These are phyloP conservation scores for Aureococcus anophagefferens DNA, from an alignment of 108 stramenopile genomes.

Conservation along the genomic window DNA sequence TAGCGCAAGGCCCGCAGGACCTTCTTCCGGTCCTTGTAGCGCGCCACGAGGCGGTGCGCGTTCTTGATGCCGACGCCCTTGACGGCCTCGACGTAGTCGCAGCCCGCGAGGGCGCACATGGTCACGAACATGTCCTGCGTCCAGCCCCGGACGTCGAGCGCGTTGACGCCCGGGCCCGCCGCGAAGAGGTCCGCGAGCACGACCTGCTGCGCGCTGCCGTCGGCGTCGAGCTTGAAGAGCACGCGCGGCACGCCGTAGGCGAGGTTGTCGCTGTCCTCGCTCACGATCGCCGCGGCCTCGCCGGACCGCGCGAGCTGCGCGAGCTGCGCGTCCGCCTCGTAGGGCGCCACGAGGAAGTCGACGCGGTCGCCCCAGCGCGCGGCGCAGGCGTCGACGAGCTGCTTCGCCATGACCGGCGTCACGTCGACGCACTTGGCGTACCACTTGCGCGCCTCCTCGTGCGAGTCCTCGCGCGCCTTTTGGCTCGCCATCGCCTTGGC, in stretches of 20 bases:
- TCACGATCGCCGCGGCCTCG: slow-evolving; percentile 72
- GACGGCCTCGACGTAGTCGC: slow-evolving; percentile 78
- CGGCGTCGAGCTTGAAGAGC: slow-evolving; percentile 69
- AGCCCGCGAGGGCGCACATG: slow-evolving; percentile 85
- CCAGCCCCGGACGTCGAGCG: slow-evolving; percentile 49
- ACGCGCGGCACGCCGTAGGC: slow-evolving; percentile 62
- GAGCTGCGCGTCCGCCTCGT: slow-evolving; percentile 96
- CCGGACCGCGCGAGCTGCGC: slow-evolving; percentile 62
- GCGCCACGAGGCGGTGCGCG: slow-evolving; percentile 57
- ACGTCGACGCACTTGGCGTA: slow-evolving; percentile 48
- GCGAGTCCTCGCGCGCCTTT: background rate
- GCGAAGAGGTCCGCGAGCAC: slow-evolving; percentile 15
- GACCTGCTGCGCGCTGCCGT: slow-evolving; percentile 54
- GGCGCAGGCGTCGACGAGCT: slow-evolving; percentile 19
- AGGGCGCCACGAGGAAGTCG: slow-evolving; percentile 78
- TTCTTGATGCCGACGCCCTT: slow-evolving; percentile 74
- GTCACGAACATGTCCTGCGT: slow-evolving; percentile 73
- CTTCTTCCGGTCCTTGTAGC: slow-evolving; percentile 48
- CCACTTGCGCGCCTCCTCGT: slow-evolving; percentile 37
- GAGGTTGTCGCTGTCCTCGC: slow-evolving; percentile 91
- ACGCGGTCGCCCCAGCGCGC: slow-evolving; percentile 33
- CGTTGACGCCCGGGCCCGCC: slow-evolving; percentile 13
- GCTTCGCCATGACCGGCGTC: slow-evolving; percentile 46
- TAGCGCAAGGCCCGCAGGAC: slow-evolving; percentile 41
- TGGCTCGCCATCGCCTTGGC: no score